These are phyloP conservation scores for Lotus japonicus DNA, from an alignment of 306 rosid genomes.

Conservation along the genomic window DNA sequence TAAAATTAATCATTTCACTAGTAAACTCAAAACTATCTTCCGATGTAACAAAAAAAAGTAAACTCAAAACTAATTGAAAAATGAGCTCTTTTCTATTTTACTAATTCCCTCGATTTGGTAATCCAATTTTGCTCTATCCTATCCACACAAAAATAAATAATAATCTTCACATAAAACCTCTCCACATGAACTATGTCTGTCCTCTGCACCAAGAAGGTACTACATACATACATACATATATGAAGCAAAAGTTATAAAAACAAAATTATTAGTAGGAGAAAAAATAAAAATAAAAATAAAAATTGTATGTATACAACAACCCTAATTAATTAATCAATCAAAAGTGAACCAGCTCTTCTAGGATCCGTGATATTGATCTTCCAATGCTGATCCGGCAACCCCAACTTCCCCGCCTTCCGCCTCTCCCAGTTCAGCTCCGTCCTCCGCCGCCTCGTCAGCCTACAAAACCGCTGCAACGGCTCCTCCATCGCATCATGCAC, in stretches of 20 bases:
- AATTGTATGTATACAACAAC: too few species aligned
- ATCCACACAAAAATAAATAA: conserved; percentile 16
- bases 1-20: too few species aligned
- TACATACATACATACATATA: too few species aligned
- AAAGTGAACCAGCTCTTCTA: conserved; percentile 48
- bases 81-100: too few species aligned
- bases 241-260: too few species aligned
- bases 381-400: conserved; percentile 59
- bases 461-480: conserved; percentile 50
- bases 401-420: conserved; percentile 37
- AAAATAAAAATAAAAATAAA: background rate
- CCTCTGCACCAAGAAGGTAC: too few species aligned
- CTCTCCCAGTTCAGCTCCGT: conserved; percentile 80
- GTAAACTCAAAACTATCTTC: too few species aligned
- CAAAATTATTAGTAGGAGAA: too few species aligned
- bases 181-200: background rate
- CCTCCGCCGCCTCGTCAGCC: conserved; percentile 53
- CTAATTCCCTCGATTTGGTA: background rate
- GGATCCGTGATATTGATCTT: conserved; percentile 72
- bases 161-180: background rate
- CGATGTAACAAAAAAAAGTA: too few species aligned
- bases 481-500: conserved; percentile 55
- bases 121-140: background rate
- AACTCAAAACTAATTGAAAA: too few species aligned
- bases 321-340: conserved; percentile 31